A percentile compares a stretch with the other conserved stretches of the same genome.
Conservation (phyloP, 345 rosid genomes). For the Punica granatum region DNA sequence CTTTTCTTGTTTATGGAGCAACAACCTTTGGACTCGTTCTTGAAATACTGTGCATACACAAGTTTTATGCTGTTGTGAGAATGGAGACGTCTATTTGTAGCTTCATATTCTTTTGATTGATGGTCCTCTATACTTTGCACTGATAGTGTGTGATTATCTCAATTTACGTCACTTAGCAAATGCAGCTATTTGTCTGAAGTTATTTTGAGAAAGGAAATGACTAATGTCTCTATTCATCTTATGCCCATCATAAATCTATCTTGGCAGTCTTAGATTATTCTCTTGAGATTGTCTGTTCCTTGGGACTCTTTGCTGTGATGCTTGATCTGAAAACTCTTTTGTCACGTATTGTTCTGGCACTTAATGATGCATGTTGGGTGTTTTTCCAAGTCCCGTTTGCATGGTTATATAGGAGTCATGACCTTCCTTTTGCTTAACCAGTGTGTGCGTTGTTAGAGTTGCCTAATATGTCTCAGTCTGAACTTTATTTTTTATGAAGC, state of each 20-base stretch:
- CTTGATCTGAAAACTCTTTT: not conserved
- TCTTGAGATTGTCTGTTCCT: not conserved
- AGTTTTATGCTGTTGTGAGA: not conserved
- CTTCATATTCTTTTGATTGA: not conserved
- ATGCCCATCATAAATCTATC: not conserved
- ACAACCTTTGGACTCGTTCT: not conserved
- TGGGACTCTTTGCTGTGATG: not conserved
- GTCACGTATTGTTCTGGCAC: not conserved
- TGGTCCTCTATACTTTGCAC: not conserved
- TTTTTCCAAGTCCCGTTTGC: not conserved
- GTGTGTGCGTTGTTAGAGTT: constrained; percentile 5
- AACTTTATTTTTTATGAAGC: constrained; percentile 39
- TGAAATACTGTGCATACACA: not conserved
- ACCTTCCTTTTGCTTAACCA: constrained; percentile 2
- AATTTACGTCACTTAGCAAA: not conserved
- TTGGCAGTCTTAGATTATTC: not conserved
- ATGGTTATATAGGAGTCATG: not conserved
- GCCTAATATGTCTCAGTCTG: constrained; percentile 4
- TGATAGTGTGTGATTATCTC: not conserved
- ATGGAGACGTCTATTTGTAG: not conserved
- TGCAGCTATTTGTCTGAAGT: not conserved
- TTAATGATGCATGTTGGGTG: not conserved
- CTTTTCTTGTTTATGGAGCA: not conserved
- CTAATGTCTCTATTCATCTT: not conserved
- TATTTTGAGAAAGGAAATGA: not conserved